Conservation (phyloP, 805 yeast genomes). For the Clavispora vitiphila region DNA sequence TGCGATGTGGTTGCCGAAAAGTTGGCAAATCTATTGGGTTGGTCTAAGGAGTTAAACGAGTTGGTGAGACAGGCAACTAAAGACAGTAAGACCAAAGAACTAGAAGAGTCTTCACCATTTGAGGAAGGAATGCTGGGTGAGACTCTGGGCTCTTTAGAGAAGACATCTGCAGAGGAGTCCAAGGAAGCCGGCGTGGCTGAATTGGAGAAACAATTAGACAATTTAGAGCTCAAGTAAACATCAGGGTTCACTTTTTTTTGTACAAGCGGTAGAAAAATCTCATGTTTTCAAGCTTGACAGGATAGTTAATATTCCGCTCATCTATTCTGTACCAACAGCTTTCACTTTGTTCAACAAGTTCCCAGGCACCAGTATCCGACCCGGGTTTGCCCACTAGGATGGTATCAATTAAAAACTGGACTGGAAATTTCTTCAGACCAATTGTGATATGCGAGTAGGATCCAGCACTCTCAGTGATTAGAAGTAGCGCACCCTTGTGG, state of each 20-base stretch:
- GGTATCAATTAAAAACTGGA: conserved; percentile 74
- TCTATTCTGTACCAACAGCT: conserved; percentile 74
- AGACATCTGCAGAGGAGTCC: not conserved
- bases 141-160: not conserved
- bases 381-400: conserved; percentile 52
- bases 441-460: conserved; percentile 76
- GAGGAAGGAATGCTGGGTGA: not conserved
- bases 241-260: conserved; percentile 38
- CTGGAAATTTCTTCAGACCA: conserved; percentile 75
- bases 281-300: conserved; percentile 78
- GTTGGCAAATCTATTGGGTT: conserved; percentile 54
- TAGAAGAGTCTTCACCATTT: not conserved
- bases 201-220: conserved; percentile 4
- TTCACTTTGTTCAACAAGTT: conserved; percentile 57
- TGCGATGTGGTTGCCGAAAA: conserved; percentile 62
- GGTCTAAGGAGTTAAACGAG: conserved; percentile 53
- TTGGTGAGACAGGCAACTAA: conserved; percentile 20
- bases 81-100: not conserved
- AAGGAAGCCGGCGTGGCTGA: not conserved
- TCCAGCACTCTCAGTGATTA: conserved; percentile 86
- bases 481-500: conserved; percentile 49
- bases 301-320: conserved; percentile 48
- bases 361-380: conserved; percentile 54
- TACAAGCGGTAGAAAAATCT: conserved; percentile 77
- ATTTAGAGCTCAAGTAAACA: conserved; percentile 3